phyloP scores from a whole-genome alignment of 2,329 filamentous ascomycete species.

The Microdochium nivale region DNA sequence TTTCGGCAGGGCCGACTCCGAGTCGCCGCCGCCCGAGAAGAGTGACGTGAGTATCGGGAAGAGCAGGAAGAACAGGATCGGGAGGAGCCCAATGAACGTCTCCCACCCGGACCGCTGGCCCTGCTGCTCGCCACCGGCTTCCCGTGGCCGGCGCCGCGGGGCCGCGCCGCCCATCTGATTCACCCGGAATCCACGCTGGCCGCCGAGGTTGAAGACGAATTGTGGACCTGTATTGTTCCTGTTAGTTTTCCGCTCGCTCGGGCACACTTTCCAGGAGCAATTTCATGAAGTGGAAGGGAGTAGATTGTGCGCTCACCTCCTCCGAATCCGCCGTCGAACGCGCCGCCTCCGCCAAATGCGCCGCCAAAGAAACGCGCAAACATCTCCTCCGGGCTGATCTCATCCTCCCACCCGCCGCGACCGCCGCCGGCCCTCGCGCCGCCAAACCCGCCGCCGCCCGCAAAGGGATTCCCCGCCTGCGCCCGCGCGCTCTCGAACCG shows the following conservation, averaged over 20 bases:
- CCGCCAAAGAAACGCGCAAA: conserved; percentile 96
- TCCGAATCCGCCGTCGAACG: conserved; percentile 50
- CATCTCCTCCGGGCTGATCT: conserved; percentile 93
- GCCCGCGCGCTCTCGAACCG: conserved; percentile 62
- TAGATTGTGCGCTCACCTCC: conserved; percentile 23
- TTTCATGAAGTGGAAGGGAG: background rate
- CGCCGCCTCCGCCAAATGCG: conserved; percentile 54
- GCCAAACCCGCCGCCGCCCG: conserved; percentile 38
- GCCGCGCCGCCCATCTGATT: conserved; percentile 85
- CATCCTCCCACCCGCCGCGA: conserved; percentile 70
- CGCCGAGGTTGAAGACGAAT: conserved; percentile 93
- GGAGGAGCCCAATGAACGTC: conserved; percentile 68
- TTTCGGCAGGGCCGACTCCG: conserved; percentile 49
- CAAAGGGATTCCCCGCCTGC: conserved; percentile 48
- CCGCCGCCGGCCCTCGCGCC: conserved; percentile 30
- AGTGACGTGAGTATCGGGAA: conserved; percentile 75
- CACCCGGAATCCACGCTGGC: conserved; percentile 82
- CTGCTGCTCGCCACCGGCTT: conserved; percentile 44
- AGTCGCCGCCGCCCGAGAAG: conserved; percentile 48
- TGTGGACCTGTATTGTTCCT: conserved; percentile 59
- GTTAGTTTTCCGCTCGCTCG: too few species aligned
- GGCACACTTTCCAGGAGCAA: too few species aligned
- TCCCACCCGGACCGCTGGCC: conserved; percentile 43
- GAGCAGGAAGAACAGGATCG: conserved; percentile 82
- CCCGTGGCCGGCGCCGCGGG: conserved; percentile 67